Evolutionary conservation across 441 rosid genomes (phyloP), one percentile per base, ranked within the genome.

Genomic region (Bruguiera hainesii): DNA sequence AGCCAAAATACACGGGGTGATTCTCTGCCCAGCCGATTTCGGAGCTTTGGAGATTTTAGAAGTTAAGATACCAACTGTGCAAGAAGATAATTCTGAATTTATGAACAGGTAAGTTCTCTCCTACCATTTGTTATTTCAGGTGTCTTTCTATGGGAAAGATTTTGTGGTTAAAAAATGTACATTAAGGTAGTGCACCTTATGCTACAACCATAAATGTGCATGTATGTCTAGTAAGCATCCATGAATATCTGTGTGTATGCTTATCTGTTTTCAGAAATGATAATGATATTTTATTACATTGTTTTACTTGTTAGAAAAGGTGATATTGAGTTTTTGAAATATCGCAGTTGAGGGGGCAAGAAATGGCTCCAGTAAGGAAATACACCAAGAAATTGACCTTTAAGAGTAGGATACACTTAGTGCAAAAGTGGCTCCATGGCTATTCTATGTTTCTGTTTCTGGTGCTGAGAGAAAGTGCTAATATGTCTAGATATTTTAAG

Each of bases 11-110:
- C 63, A 42, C 64, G 11, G 23, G 68, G 55, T 50, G 58, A 50
- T 60, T 74, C 76, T 65, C 42, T 31, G 42, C 70, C 81, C 13
- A 46, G 74, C 61, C 73, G 52, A 19, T 76, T 75, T 73, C 81
- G 84, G 39, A 19, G 78, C 49, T 68, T 70, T 29, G 67, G 76
- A 4, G 56, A 75, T 19, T 13, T 23, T 13, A 37, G 13, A 52
- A 56, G 15, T 60, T 42, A 10, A 37, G 63, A 23, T 37, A 64
- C 20, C 29, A 48, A 28, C 7, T 3, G n/a, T 48, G 15, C 33
- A 18, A 67, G 50, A 52, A 52, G 15, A 52, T 11, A 52, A 21
- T 53, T 25, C 57, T 53, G 6, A 23, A 53, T 53, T 53, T 53
- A 25, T 53, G 10, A 53, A 53, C 57, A 20, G 23, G 48, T 42